A percentile compares a stretch with the other conserved stretches of the same genome.
Evolutionary conservation across 1,284 basidiomycete species (phyloP).

Genomic region (Cryptococcus jaspeensis): DNA sequence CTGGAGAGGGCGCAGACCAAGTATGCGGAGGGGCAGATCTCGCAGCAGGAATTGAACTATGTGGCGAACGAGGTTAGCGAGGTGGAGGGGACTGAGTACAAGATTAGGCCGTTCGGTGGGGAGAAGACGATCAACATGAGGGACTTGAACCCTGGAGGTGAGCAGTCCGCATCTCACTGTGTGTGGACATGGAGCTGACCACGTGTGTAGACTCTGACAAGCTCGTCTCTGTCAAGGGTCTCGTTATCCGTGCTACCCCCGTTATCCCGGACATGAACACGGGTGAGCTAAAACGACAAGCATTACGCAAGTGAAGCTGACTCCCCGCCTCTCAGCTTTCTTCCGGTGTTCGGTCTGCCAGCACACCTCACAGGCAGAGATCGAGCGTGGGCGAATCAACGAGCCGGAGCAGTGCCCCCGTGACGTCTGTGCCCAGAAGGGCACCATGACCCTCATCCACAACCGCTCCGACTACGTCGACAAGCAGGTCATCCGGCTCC

Average conservation of each 20-base stretch:
- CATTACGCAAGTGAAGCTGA: slow-evolving; percentile 1
- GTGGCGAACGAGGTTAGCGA: slow-evolving; percentile 76
- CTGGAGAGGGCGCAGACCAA: slow-evolving; percentile 54
- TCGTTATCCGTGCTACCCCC: slow-evolving; percentile 95
- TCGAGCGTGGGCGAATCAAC: slow-evolving; percentile 92
- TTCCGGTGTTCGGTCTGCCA: slow-evolving; percentile 96
- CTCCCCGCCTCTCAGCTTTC: slow-evolving; percentile 64
- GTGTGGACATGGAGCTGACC: slow-evolving; percentile 11
- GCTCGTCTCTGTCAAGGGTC: slow-evolving; percentile 89
- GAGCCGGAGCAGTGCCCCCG: slow-evolving; percentile 90
- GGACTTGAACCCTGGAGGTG: slow-evolving; percentile 83
- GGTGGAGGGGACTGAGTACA: slow-evolving; percentile 79
- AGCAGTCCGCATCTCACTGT: slow-evolving; percentile 24
- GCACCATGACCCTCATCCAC: slow-evolving; percentile 92
- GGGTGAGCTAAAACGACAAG: slow-evolving; percentile 32
- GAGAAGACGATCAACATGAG: slow-evolving; percentile 78
- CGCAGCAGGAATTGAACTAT: slow-evolving; percentile 62
- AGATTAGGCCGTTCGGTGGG: slow-evolving; percentile 86
- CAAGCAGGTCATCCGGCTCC: slow-evolving; percentile 88
- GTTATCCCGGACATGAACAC: slow-evolving; percentile 98
- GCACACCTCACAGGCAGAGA: slow-evolving; percentile 91
- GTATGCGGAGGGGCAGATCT: slow-evolving; percentile 29
- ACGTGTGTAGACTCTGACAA: slow-evolving; percentile 85
- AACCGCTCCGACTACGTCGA: slow-evolving; percentile 96
- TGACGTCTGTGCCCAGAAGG: slow-evolving; percentile 80